Evolutionary conservation across 2,329 filamentous ascomycete species (phyloP), one percentile per base, ranked within the genome.

Genomic region (Colletotrichum siamense): DNA sequence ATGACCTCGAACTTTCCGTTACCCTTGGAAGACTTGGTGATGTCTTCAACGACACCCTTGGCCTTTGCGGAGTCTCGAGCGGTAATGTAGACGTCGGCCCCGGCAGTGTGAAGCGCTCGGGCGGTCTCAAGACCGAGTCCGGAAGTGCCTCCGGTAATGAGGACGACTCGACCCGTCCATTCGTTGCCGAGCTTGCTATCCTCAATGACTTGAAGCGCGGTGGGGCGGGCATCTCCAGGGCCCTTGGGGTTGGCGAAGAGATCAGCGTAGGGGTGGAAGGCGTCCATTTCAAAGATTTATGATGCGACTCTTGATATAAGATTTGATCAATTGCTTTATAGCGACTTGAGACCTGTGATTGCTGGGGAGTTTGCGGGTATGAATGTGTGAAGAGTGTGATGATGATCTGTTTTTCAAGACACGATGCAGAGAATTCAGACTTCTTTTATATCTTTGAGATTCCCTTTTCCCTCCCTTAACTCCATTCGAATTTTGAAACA

Each of bases 71-170:
- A 69, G 65, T 88, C 80, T 6, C 88, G 84, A 4, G 82, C 87
- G 1, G 87, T 87, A 18, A 88, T 79, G 78, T 83, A 89, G 49
- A 89, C 79, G 28, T 81, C 84, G 10, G 87, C 87, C 6, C 88
- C 88, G 1, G 88, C 87, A 8, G 83, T 79, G 61, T 82, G 76
- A 3, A 90, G 80, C 3, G 87, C 87, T 9, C 84, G 82, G 2
- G 82, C 85, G 1, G 86, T 88, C 74, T 88, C 84, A 30, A 85
- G 76, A 6, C 87, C 87, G 22, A 88, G 79, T 2, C 87, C 87
- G 32, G 84, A 81, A 4, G 83, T 84, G 12, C 79, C 80, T 13
- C 87, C 87, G 2, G 87, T 88, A 65, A 89, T 82, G 16, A 89
- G 76, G 10, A 85, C 79, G 26, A 85, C 83, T 63, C 85, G 86